A percentile compares a stretch with the other conserved stretches of the same genome.
phyloP scores from a whole-genome alignment of 768 basidiomycete species.

The Coprinopsis cinerea region DNA sequence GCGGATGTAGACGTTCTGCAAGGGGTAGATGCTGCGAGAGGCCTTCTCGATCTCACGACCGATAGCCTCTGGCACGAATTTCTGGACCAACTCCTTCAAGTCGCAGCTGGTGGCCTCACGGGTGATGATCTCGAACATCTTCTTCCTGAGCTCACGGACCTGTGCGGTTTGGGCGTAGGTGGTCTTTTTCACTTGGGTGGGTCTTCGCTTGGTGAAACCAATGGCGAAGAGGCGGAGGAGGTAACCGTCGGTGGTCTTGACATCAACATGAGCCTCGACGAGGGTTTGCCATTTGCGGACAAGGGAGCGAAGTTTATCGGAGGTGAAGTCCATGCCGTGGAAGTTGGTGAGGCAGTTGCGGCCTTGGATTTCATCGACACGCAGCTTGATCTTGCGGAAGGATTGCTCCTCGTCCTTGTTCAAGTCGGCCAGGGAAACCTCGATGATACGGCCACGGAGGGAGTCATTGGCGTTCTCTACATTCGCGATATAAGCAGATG shows the following conservation, averaged over 20 bases:
- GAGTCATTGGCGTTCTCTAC: conserved; percentile 98
- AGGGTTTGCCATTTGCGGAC: conserved; percentile 99
- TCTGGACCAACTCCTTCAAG: conserved; percentile 96
- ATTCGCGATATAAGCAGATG: conserved; percentile 7
- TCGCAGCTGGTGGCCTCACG: conserved; percentile 94
- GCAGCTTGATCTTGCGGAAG: conserved; percentile 99
- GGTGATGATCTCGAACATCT: conserved; percentile 99
- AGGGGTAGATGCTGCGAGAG: conserved; percentile 90
- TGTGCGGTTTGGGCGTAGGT: conserved; percentile 96
- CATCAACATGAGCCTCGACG: conserved; percentile 98
- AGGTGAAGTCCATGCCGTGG: conserved; percentile 99
- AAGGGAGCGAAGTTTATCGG: conserved; percentile 98
- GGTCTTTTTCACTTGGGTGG: conserved; percentile 96
- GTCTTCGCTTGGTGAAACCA: conserved; percentile 97
- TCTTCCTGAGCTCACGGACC: conserved; percentile 95
- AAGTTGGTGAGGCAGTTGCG: conserved; percentile 99
- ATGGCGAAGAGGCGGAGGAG: conserved; percentile 98
- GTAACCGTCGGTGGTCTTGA: conserved; percentile 99
- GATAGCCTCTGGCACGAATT: conserved; percentile 98
- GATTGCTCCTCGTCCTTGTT: conserved; percentile 99
- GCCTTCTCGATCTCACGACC: conserved; percentile 99
- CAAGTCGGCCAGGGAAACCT: conserved; percentile 94
- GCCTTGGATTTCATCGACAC: conserved; percentile 94
- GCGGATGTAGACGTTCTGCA: conserved; percentile 98
- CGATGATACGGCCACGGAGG: conserved; percentile 92